Evolutionary conservation across 257 asterid species (phyloP), one percentile per base, ranked within the genome.

Genomic region (Capsicum rhomboideum): DNA sequence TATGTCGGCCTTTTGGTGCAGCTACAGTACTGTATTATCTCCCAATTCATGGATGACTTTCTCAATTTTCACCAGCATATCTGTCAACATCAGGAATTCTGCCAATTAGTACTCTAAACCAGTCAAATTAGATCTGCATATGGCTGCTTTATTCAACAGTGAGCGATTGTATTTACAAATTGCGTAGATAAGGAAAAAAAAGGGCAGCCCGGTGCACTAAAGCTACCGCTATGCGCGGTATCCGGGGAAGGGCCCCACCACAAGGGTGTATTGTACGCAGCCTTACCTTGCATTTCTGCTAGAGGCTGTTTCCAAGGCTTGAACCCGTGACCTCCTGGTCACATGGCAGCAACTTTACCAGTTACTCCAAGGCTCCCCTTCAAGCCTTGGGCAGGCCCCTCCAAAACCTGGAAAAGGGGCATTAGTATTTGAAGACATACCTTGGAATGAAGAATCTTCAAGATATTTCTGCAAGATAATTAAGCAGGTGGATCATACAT

Each of bases 41-140:
- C 93, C 98, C 83, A 95, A 54, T 69, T 92, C 92, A 69, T 78
- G 87, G 86, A 95, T 86, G 83, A 94, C 92, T 78, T 88, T 84
- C 91, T 94, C 99, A 84, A 94, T 96, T 18, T 93, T 93, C 55
- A 85, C 85, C 86, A 94, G 72, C 82, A 93, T 84, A 87, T 95
- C 98, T 95, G 94, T 34, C 50, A 85, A 88, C 82, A 55, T 67
- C 49, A 86, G 82, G 83, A 81, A 79, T 56, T 72, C 78, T 82
- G 84, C 84, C 49, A 72, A 79, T 66, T 20, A 37, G 61, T 64
- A 34, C 23, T 44, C 29, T 50, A 82, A 64, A 40, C 83, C 61
- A 78, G 42, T 26, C 74, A 55, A 16, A 20, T 49, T 14, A 69
- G 23, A 68, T 55, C 55, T 64, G 64, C 74, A 64, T 29, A 26